Percentiles rank a stretch among this genome's conserved stretches.
Conservation (phyloP, 148 eudicot genomes). For the Pouteria glomerata region DNA sequence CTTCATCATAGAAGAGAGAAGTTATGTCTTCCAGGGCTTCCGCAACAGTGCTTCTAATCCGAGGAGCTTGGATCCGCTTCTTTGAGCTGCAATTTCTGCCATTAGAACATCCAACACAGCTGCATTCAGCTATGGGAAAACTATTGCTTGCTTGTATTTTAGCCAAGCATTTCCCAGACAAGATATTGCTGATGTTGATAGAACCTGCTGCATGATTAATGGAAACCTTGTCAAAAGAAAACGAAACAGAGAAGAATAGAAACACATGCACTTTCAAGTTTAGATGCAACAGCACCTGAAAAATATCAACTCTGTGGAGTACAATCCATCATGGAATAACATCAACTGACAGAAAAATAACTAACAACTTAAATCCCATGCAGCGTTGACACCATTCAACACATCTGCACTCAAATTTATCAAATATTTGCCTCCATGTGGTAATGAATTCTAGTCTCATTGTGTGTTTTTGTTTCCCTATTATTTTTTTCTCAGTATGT, state of each 20-base stretch:
- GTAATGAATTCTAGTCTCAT: background rate
- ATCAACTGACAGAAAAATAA: background rate
- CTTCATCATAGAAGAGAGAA: conserved; percentile 94
- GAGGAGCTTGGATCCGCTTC: conserved; percentile 42
- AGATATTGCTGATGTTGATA: conserved; percentile 87
- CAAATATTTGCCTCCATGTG: background rate
- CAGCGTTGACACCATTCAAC: background rate
- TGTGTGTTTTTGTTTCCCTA: background rate
- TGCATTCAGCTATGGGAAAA: conserved; percentile 35
- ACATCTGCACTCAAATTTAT: background rate
- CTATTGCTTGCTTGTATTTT: conserved; percentile 67
- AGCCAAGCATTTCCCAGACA: conserved; percentile 95
- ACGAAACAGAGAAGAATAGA: background rate
- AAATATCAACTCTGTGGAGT: background rate
- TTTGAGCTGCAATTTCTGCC: conserved; percentile 43
- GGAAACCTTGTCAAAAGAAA: conserved; percentile 1
- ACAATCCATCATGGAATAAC: background rate
- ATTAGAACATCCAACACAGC: conserved; percentile 21
- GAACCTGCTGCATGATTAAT: conserved; percentile 70
- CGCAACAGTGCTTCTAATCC: conserved; percentile 56
- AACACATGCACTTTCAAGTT: background rate
- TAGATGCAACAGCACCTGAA: background rate
- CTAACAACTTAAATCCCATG: background rate
- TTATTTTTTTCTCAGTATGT: too few relatives aligned
- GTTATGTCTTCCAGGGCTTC: conserved; percentile 96